Base-by-base conservation (phyloP, 495 filamentous ascomycete species). In the Astrothelium subdiscretum region DNA sequence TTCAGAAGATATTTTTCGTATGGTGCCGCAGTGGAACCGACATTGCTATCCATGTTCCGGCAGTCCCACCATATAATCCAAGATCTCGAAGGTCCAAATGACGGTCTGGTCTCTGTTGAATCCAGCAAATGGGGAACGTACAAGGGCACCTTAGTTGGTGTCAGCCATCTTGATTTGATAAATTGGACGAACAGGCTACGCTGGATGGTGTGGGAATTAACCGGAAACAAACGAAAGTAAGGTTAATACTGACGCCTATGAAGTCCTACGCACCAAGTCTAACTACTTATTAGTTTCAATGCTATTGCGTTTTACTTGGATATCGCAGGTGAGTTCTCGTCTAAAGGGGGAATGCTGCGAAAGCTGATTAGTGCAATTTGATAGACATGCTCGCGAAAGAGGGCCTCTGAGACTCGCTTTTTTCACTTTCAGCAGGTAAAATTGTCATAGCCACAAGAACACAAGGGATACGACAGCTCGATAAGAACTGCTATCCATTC, bases 231-330 rank as follows among this genome's bases (percentile, higher is more conserved):
- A 69, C 78, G 79, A 65, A 87, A 85, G 87, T 92, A 68, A 71
- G 84, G 77, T 54, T 24, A 43, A 51, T 8, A 31, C 61, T 13
- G 58, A 31, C 15, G 43, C 24, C 20, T 32, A 31, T 59, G 27
- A 29, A 24, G 2, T 10, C 15, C 26, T 20, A 24, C 20, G 29
- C 24, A 59, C 40, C 58, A n/a, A 29, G 32, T 38, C 43, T 62
- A 24, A 63, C 62, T 12, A 59, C 60, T 71, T 60, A 71, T n/a
- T 64, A 95, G 89, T 32, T 96, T 97, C 76, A 97, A 97, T 69
- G 92, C 92, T 3, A 86, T 97, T 66, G 92, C 92, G 0, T 96
- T 97, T 68, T 97, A 97, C 70, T 83, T 96, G 31, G 88, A 87
- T 67, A 94, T 97, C 72, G 85, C 86, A 60, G 86, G 85, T 87